phyloP scores from a whole-genome alignment of 2,329 filamentous ascomycete genomes.

The Cladosporium sp. region DNA sequence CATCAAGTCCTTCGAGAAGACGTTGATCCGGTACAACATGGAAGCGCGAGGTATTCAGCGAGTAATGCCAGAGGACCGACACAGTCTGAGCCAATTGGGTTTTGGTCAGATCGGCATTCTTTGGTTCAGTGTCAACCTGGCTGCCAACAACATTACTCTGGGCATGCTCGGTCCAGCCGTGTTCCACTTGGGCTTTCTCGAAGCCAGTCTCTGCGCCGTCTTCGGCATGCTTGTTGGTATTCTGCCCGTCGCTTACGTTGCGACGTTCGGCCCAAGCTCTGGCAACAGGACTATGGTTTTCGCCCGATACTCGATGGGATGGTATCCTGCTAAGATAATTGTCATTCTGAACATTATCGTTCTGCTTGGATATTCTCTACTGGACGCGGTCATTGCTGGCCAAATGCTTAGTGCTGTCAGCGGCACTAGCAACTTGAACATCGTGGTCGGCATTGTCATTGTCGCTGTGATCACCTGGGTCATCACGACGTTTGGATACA shows the following conservation, averaged over 20 bases:
- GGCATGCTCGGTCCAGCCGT: slow-evolving; percentile 63
- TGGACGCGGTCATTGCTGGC: slow-evolving; percentile 67
- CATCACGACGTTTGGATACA: slow-evolving; percentile 69
- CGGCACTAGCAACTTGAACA: slow-evolving; percentile 58
- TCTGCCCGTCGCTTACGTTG: slow-evolving; percentile 60
- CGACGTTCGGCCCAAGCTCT: slow-evolving; percentile 62
- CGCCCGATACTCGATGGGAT: slow-evolving; percentile 64
- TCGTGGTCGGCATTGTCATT: slow-evolving; percentile 68
- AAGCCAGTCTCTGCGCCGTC: slow-evolving; percentile 58
- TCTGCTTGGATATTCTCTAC: slow-evolving; percentile 60
- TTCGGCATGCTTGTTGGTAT: slow-evolving; percentile 60
- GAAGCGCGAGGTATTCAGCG: slow-evolving; percentile 64
- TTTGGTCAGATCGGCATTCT: slow-evolving; percentile 60
- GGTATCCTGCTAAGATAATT: slow-evolving; percentile 66
- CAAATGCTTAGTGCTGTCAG: slow-evolving; percentile 70
- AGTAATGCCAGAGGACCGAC: slow-evolving; percentile 57
- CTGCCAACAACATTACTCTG: slow-evolving; percentile 65
- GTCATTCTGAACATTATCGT: slow-evolving; percentile 65
- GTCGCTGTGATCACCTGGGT: slow-evolving; percentile 64
- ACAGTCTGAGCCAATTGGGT: slow-evolving; percentile 53
- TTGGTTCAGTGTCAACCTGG: slow-evolving; percentile 65
- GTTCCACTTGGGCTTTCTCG: slow-evolving; percentile 60
- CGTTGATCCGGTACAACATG: slow-evolving; percentile 54
- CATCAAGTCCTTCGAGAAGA: slow-evolving; percentile 41
- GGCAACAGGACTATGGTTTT: slow-evolving; percentile 66